These are phyloP conservation scores for Clitopilus hobsonii DNA, from an alignment of 768 basidiomycete species.

Conservation along the genomic window DNA sequence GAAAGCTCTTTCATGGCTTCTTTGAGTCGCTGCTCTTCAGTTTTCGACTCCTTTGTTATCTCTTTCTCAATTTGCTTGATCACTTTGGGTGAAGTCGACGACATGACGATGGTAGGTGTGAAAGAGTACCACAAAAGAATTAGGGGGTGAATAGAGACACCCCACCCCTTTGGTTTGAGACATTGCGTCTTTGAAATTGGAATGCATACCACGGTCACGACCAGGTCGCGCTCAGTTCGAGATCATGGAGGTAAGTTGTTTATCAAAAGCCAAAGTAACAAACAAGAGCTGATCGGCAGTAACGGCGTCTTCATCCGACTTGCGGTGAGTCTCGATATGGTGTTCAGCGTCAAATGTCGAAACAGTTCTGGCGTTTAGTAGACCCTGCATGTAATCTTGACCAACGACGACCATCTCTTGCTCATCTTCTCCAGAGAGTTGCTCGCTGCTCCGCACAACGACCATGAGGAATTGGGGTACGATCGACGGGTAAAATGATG, in stretches of 20 bases:
- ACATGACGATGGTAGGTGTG: background rate
- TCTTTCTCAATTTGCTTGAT: constrained; percentile 36
- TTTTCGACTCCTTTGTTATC: constrained; percentile 44
- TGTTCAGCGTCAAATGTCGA: background rate
- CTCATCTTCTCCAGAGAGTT: background rate
- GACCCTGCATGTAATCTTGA: background rate
- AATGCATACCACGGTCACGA: background rate
- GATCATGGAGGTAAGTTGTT: constrained; percentile 1
- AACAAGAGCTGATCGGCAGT: background rate
- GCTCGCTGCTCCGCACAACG: background rate
- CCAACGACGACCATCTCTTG: background rate
- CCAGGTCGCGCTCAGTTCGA: background rate
- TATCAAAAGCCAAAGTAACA: background rate
- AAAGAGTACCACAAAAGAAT: background rate
- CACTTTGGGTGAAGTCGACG: constrained; percentile 19
- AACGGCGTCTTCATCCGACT: too few species aligned
- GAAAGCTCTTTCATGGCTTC: constrained; percentile 50
- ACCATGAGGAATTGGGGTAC: background rate
- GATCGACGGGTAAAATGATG: background rate
- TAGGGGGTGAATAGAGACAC: background rate
- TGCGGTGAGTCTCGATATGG: too few species aligned
- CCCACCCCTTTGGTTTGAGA: background rate
- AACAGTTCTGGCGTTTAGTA: background rate
- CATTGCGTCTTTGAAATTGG: background rate
- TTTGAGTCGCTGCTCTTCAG: constrained; percentile 46